A percentile compares a stretch with the other conserved stretches of the same genome.
phyloP scores from a whole-genome alignment of 2,329 filamentous ascomycete species.

The Xylaria multiplex region DNA sequence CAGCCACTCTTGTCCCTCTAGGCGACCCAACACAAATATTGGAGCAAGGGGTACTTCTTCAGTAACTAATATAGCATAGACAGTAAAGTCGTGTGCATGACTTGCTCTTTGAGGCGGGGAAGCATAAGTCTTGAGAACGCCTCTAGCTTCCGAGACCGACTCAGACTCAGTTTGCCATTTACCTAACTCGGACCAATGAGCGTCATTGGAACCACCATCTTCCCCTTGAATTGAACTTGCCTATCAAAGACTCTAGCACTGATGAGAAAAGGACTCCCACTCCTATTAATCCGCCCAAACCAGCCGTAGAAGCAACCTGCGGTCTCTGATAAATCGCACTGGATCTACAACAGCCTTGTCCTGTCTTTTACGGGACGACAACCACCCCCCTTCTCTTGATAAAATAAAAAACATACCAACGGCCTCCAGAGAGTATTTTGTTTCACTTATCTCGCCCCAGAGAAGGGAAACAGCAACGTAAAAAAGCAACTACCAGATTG shows the following conservation, averaged over 20 bases:
- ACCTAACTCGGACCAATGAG: conserved; percentile 46
- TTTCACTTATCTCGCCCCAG: conserved; percentile 42
- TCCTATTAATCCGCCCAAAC: conserved; percentile 48
- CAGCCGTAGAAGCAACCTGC: conserved; percentile 38
- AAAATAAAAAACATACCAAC: conserved; percentile 28
- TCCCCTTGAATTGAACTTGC: conserved; percentile 44
- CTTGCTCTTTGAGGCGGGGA: conserved; percentile 36
- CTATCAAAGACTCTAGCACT: conserved; percentile 47
- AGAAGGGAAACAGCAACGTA: conserved; percentile 30
- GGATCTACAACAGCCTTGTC: conserved; percentile 42
- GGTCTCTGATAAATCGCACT: conserved; percentile 40
- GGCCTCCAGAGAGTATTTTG: conserved; percentile 38
- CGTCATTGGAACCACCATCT: conserved; percentile 36
- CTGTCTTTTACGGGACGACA: conserved; percentile 34
- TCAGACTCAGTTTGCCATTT: conserved; percentile 51
- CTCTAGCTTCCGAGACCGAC: conserved; percentile 51
- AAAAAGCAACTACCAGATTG: conserved; percentile 41
- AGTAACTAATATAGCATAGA: conserved; percentile 29
- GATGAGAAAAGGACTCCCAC: conserved; percentile 44
- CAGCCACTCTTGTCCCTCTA: not conserved
- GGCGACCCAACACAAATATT: not conserved
- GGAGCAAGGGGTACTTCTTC: conserved; percentile 9
- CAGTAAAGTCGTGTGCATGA: conserved; percentile 20
- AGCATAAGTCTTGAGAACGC: conserved; percentile 45
- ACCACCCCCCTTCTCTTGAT: conserved; percentile 21